phyloP scores from a whole-genome alignment of 1,284 basidiomycete species.

The Cutaneotrichosporon spelunceum region DNA sequence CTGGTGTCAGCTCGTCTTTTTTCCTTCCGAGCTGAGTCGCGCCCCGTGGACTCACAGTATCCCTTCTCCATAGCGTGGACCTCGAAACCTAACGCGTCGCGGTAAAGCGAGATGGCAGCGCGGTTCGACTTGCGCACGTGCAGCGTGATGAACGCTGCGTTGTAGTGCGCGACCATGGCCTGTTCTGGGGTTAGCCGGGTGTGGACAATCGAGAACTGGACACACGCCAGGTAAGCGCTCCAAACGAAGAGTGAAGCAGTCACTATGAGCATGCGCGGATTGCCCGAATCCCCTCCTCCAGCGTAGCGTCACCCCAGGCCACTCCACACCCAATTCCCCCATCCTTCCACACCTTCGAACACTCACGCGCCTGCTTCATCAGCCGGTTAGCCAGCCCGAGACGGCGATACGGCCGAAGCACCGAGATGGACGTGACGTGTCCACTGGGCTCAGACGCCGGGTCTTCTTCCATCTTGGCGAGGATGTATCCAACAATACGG shows the following conservation, averaged over 20 bases:
- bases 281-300: neutral
- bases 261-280: neutral
- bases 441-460: conserved; percentile 63
- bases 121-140: conserved; percentile 85
- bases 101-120: conserved; percentile 76
- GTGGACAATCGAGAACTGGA: neutral
- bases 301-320: neutral
- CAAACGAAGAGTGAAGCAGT: neutral
- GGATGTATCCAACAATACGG: conserved; percentile 87
- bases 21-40: no score
- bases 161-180: conserved; percentile 79
- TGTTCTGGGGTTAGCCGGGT: conserved; percentile 58
- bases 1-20: conserved; percentile 50
- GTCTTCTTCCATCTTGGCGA: conserved; percentile 91
- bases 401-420: conserved; percentile 76
- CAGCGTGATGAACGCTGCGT: conserved; percentile 70
- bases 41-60: conserved; percentile 64
- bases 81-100: conserved; percentile 76
- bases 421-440: conserved; percentile 88
- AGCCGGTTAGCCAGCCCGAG: conserved; percentile 81
- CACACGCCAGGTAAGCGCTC: neutral
- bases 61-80: conserved; percentile 70
- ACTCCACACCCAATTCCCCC: neutral
- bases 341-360: neutral
- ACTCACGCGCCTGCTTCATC: conserved; percentile 76